Conservation (phyloP, 1,284 basidiomycete species). For the Trichosporon sp. region DNA sequence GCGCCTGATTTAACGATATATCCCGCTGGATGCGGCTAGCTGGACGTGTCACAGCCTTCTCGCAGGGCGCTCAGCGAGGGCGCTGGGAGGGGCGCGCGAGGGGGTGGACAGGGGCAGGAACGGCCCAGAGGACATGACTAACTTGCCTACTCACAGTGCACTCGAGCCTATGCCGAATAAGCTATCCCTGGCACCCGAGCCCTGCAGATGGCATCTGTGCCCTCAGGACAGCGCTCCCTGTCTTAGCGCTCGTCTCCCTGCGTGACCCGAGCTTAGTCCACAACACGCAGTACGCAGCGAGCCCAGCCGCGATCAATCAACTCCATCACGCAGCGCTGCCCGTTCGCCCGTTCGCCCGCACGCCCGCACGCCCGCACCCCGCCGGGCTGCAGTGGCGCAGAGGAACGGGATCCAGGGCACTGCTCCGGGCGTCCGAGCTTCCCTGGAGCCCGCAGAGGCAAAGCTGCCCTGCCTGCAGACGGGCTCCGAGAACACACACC, state of each 20-base stretch:
- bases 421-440: not conserved
- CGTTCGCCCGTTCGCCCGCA: too few species aligned
- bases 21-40: not conserved
- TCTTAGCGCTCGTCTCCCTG: not conserved
- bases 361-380: too few species aligned
- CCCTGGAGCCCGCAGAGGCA: not conserved
- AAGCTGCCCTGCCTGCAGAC: not conserved
- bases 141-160: not conserved
- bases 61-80: not conserved
- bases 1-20: conserved; percentile 1
- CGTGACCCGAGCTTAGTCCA: not conserved
- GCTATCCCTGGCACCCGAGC: not conserved
- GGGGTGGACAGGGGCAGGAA: not conserved
- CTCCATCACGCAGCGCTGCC: not conserved
- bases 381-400: too few species aligned
- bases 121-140: not conserved
- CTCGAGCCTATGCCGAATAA: not conserved
- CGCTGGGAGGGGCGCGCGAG: not conserved
- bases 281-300: not conserved
- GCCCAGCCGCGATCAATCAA: not conserved
- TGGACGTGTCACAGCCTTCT: not conserved
- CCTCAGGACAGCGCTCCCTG: not conserved
- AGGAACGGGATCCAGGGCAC: not conserved
- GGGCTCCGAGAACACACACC: not conserved
- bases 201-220: not conserved